Evolutionary conservation across 257 asterid species (phyloP).

Genomic region (Lycium barbarum): DNA sequence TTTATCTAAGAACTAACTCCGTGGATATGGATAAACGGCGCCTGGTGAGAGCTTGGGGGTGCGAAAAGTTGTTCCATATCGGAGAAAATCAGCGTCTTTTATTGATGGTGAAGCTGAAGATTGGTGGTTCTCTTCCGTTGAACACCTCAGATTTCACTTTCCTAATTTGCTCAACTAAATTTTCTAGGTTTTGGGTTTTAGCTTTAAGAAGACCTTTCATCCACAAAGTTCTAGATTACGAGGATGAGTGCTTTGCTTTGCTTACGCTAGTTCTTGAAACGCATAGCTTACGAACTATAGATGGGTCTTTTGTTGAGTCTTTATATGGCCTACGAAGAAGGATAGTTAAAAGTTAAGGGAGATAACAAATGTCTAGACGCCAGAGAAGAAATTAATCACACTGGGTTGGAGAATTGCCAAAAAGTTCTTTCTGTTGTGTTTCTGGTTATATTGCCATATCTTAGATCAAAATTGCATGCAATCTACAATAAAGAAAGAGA

Average conservation of each 20-base stretch:
- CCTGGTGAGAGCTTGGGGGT: no score
- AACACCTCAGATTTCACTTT: no score
- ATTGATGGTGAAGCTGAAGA: no score
- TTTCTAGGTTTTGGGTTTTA: conserved; percentile 50
- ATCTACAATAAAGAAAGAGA: conserved; percentile 89
- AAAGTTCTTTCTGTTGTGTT: conserved; percentile 88
- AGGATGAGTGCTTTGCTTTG: conserved; percentile 90
- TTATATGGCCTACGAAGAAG: conserved; percentile 88
- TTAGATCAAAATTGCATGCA: conserved; percentile 85
- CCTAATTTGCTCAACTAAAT: no score
- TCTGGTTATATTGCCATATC: conserved; percentile 85
- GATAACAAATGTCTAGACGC: conserved; percentile 41
- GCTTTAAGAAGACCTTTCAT: conserved; percentile 90
- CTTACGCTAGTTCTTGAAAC: conserved; percentile 94
- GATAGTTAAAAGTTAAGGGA: conserved; percentile 64
- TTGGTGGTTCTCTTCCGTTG: no score
- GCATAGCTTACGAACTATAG: conserved; percentile 94
- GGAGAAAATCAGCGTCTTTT: no score
- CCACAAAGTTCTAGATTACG: conserved; percentile 90
- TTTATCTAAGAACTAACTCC: no score
- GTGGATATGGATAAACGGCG: no score
- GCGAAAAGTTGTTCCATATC: no score
- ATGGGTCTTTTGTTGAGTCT: conserved; percentile 96
- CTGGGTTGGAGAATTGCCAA: conserved; percentile 76
- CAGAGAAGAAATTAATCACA: conserved; percentile 58